These are phyloP conservation scores for Eucalyptus curtisii DNA, from an alignment of 345 rosid species.

Conservation along the genomic window DNA sequence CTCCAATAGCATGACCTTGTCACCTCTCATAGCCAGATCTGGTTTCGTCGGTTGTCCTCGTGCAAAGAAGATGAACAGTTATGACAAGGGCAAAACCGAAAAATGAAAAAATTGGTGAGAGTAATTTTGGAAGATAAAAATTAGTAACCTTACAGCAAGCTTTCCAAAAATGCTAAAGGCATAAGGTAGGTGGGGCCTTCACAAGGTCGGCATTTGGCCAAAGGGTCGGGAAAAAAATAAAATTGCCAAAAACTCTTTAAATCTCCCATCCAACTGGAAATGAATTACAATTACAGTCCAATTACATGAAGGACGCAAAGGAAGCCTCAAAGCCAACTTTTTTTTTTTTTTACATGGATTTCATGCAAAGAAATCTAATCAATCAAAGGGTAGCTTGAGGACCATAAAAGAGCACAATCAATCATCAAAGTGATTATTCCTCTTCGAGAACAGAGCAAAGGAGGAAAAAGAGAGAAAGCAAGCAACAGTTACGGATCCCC, in stretches of 20 bases:
- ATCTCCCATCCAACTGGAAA: neutral
- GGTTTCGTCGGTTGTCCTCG: neutral
- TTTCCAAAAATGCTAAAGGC: neutral
- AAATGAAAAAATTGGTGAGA: neutral
- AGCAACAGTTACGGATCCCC: conserved; percentile 5
- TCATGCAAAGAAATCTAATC: conserved; percentile 7
- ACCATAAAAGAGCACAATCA: neutral
- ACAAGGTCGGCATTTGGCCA: neutral
- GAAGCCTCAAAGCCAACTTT: conserved; percentile 12
- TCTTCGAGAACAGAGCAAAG: neutral
- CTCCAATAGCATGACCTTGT: neutral
- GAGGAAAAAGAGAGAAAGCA: neutral
- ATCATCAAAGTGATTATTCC: conserved; percentile 15
- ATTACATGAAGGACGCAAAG: neutral
- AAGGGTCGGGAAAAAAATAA: neutral
- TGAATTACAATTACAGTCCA: neutral
- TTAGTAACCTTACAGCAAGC: neutral
- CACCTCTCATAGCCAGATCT: neutral
- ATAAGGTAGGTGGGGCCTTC: neutral
- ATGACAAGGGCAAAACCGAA: neutral
- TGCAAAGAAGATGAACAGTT: neutral
- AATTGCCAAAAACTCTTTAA: neutral
- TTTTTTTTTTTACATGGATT: conserved; percentile 1
- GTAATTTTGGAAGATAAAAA: neutral
- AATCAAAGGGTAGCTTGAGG: neutral